Base-by-base conservation (phyloP, 2,329 filamentous ascomycete genomes). In the Cladosporium colombiae region DNA sequence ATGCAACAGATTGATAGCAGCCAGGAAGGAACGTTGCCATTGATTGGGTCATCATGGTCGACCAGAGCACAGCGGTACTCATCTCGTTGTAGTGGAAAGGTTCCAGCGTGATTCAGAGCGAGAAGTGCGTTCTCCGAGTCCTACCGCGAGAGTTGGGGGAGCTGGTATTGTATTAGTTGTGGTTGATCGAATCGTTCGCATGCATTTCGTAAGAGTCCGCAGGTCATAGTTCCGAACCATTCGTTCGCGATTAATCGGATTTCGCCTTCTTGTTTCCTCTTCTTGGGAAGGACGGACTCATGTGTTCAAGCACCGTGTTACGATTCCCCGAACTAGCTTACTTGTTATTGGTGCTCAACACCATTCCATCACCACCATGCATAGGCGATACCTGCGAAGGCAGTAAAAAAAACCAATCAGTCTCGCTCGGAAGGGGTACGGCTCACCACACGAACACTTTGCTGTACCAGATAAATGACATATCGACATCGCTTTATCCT, bases 131-230 rank as follows among this genome's bases (percentile, higher is more conserved):
- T n/a, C n/a, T n/a, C n/a, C n/a, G n/a, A n/a, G n/a, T n/a, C n/a
- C n/a, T n/a, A n/a, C n/a, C n/a, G n/a, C n/a, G n/a, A n/a, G n/a
- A n/a, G n/a, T n/a, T n/a, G n/a, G n/a, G n/a, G n/a, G n/a, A n/a
- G n/a, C n/a, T n/a, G n/a, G n/a, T n/a, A n/a, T n/a, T 70, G 67
- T 70, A 60, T 58, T 66, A 64, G 58, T 70, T 66, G 68, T 74
- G 65, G 68, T 65, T 68, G 63, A 67, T 65, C 40, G 31, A 62
- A 18, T 67, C 65, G 56, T 70, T 70, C 55, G 40, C 67, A 31
- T 25, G 57, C 18, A 35, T 55, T 25, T 52, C n/a, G 7, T 11
- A 33, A 33, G n/a, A 33, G 31, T 33, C 31, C 10, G 31, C 31
- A 33, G 8, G 31, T 33, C 31, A 8, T 11, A 8, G 8, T 33